These are phyloP conservation scores for Tulasnella sp. DNA, from an alignment of 768 basidiomycete species.

Conservation along the genomic window DNA sequence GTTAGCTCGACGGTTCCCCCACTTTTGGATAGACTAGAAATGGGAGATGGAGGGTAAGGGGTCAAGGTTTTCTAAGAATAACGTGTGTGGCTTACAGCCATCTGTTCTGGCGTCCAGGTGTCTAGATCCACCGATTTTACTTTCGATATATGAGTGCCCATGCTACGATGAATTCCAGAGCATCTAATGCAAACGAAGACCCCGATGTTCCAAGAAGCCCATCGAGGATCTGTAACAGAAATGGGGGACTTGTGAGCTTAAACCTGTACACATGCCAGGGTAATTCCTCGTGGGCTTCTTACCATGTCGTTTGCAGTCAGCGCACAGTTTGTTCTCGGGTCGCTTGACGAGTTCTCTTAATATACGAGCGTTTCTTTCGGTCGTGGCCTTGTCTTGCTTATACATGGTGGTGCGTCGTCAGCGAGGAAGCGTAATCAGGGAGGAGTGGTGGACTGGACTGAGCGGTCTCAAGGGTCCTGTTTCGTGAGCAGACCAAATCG, in stretches of 20 bases:
- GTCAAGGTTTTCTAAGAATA: neutral
- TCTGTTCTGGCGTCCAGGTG: constrained; percentile 95
- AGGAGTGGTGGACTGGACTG: constrained; percentile 1
- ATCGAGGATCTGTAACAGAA: constrained; percentile 68
- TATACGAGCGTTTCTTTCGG: constrained; percentile 66
- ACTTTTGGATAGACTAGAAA: constrained; percentile 70
- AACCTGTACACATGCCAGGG: neutral
- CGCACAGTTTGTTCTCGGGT: constrained; percentile 89
- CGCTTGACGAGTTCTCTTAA: constrained; percentile 81
- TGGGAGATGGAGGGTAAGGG: neutral
- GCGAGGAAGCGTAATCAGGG: neutral
- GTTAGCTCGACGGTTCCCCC: constrained; percentile 92
- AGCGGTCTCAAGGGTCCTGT: constrained; percentile 3
- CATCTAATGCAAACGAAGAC: constrained; percentile 95
- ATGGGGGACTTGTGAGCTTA: neutral
- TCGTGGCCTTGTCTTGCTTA: constrained; percentile 73
- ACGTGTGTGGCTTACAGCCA: constrained; percentile 53
- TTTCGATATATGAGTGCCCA: constrained; percentile 97
- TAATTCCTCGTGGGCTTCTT: constrained; percentile 27
- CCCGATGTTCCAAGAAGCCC: constrained; percentile 97
- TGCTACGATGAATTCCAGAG: constrained; percentile 92
- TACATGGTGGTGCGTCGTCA: constrained; percentile 20
- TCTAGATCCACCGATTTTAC: constrained; percentile 98
- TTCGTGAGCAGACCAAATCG: neutral
- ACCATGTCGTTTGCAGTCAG: constrained; percentile 97